Percentiles rank a stretch among this genome's conserved stretches.
Evolutionary conservation across 306 rosid genomes (phyloP).

Genomic region (Ammopiptanthus mongolicus): DNA sequence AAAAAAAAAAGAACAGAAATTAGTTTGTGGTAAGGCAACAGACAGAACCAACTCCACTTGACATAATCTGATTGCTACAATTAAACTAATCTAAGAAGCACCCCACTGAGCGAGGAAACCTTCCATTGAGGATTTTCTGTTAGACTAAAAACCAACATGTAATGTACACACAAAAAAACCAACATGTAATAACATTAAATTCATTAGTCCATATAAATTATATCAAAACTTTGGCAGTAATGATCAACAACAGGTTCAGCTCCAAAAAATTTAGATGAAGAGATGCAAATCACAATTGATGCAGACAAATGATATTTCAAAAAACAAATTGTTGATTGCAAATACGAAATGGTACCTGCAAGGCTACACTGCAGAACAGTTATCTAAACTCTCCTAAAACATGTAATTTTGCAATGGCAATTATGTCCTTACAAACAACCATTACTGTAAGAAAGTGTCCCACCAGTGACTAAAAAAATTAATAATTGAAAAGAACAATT

Average conservation of each 20-base stretch:
- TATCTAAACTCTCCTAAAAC: neutral
- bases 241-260: constrained; percentile 1
- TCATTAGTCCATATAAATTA: neutral
- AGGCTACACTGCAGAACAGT: neutral
- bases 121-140: constrained; percentile 13
- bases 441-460: constrained; percentile 29
- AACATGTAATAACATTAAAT: constrained; percentile 6
- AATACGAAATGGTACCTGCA: neutral
- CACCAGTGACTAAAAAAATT: constrained; percentile 28
- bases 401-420: constrained; percentile 12
- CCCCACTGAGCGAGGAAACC: neutral
- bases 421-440: constrained; percentile 38
- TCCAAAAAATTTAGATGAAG: neutral
- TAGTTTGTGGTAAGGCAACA: constrained; percentile 12
- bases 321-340: neutral
- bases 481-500: neutral
- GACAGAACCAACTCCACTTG: constrained; percentile 5
- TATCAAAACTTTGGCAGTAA: neutral
- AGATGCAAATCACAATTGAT: constrained; percentile 15
- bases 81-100: neutral
- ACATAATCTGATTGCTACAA: constrained; percentile 10
- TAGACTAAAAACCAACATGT: neutral
- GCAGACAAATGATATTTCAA: constrained; percentile 4
- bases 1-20: constrained; percentile 10
- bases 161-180: neutral